These are phyloP conservation scores for Torulaspora pretoriensis DNA, from an alignment of 1,139 yeast genomes.

Conservation along the genomic window DNA sequence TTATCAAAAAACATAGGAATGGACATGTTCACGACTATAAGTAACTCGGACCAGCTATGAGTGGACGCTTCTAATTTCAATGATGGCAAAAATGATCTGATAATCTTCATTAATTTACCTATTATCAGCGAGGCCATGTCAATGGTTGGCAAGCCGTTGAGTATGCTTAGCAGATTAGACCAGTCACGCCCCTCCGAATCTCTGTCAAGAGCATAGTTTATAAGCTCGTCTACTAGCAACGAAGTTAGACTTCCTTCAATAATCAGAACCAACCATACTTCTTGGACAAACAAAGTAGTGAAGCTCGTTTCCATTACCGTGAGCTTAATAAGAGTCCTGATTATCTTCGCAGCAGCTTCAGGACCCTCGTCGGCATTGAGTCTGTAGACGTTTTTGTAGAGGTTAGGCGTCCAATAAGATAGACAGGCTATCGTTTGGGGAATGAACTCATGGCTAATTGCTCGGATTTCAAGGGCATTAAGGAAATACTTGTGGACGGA, in stretches of 20 bases:
- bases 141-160: conserved; percentile 63
- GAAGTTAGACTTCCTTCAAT: conserved; percentile 57
- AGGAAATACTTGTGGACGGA: conserved; percentile 30
- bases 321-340: conserved; percentile 60
- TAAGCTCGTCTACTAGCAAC: conserved; percentile 65
- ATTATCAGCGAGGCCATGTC: conserved; percentile 69
- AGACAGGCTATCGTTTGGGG: conserved; percentile 45
- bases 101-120: conserved; percentile 45
- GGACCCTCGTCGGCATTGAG: conserved; percentile 55
- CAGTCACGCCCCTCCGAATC: conserved; percentile 70
- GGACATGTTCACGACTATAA: conserved; percentile 62
- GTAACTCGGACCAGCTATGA: conserved; percentile 69
- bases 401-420: conserved; percentile 76
- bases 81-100: conserved; percentile 49
- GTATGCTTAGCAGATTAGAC: conserved; percentile 57
- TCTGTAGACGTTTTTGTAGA: conserved; percentile 54
- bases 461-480: conserved; percentile 26
- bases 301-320: conserved; percentile 44
- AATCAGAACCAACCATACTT: conserved; percentile 69
- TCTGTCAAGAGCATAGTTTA: conserved; percentile 69
- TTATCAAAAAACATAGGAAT: conserved; percentile 73
- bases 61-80: conserved; percentile 47
- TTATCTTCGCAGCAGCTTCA: conserved; percentile 55
- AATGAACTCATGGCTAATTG: conserved; percentile 23
- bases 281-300: conserved; percentile 49